These are phyloP conservation scores for Phylloboletellus chloephorus DNA, from an alignment of 1,284 basidiomycete species.

Conservation along the genomic window DNA sequence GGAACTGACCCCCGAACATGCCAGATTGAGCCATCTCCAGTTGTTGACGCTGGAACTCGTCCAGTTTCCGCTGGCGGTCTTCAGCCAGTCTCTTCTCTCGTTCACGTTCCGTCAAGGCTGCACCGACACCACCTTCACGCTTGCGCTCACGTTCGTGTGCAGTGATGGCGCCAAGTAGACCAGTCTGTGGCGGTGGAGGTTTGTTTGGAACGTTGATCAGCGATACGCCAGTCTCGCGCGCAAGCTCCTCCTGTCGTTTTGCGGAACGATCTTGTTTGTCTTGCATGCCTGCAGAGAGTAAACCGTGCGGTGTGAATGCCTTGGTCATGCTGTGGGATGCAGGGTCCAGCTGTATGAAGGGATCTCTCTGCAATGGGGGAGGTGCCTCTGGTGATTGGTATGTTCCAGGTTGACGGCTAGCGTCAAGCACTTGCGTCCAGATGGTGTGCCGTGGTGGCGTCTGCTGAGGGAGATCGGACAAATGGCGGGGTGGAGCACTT, in stretches of 20 bases:
- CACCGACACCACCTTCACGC: slow-evolving; percentile 91
- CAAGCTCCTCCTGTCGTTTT: slow-evolving; percentile 89
- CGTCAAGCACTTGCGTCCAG: slow-evolving; percentile 84
- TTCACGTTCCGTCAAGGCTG: slow-evolving; percentile 91
- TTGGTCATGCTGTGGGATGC: slow-evolving; percentile 77
- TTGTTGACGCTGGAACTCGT: slow-evolving; percentile 86
- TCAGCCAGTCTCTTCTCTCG: slow-evolving; percentile 86
- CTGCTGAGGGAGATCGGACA: slow-evolving; percentile 45
- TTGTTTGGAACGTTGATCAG: slow-evolving; percentile 93
- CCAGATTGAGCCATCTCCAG: slow-evolving; percentile 80
- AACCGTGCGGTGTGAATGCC: slow-evolving; percentile 89
- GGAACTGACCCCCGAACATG: slow-evolving; percentile 53
- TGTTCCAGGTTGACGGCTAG: slow-evolving; percentile 47
- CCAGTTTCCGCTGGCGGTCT: slow-evolving; percentile 87
- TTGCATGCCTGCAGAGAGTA: slow-evolving; percentile 91
- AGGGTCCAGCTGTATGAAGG: slow-evolving; percentile 80
- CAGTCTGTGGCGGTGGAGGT: slow-evolving; percentile 92
- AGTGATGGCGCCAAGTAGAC: slow-evolving; percentile 92
- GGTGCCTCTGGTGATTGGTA: slow-evolving; percentile 33
- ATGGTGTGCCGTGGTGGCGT: slow-evolving; percentile 58
- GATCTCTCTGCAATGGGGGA: slow-evolving; percentile 46
- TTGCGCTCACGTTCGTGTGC: slow-evolving; percentile 93
- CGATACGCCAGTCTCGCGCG: slow-evolving; percentile 83
- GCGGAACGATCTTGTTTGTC: slow-evolving; percentile 95
- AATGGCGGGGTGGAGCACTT: slow-evolving; percentile 40